A percentile compares a stretch with the other conserved stretches of the same genome.
Conservation (phyloP, 768 basidiomycete genomes). For the Lactarius hatsudake region DNA sequence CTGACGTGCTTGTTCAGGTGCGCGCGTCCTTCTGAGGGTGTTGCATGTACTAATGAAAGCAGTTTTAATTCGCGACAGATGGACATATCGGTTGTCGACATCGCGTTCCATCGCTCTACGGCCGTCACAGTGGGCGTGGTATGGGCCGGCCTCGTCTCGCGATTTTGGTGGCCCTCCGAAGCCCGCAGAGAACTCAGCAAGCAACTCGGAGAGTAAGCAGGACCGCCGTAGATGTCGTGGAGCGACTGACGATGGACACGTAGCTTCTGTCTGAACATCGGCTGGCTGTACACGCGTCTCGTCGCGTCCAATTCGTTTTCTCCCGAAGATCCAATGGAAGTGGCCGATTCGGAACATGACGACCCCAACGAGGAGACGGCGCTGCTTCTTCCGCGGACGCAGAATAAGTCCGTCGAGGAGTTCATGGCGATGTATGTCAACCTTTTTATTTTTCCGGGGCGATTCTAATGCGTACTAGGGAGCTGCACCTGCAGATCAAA, state of each 20-base stretch:
- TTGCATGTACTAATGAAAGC: conserved; percentile 21
- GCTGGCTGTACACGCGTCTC: conserved; percentile 91
- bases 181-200: conserved; percentile 84
- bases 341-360: conserved; percentile 25
- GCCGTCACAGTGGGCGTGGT: conserved; percentile 84
- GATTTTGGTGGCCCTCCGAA: conserved; percentile 96
- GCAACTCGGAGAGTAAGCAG: conserved; percentile 76
- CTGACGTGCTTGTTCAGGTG: conserved; percentile 63
- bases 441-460: not conserved
- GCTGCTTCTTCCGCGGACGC: conserved; percentile 37
- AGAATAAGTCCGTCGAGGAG: conserved; percentile 68
- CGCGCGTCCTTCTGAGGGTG: conserved; percentile 14
- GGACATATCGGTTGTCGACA: conserved; percentile 57
- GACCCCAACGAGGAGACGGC: conserved; percentile 31
- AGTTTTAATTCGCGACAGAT: conserved; percentile 79
- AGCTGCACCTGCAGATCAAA: conserved; percentile 89
- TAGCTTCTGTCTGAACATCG: conserved; percentile 90
- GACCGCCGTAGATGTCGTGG: not conserved
- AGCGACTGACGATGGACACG: conserved; percentile 9
- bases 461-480: conserved; percentile 50
- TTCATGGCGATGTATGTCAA: conserved; percentile 86
- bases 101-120: conserved; percentile 74
- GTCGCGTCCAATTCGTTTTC: conserved; percentile 83
- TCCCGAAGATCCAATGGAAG: conserved; percentile 42
- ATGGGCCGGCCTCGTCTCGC: conserved; percentile 85